phyloP scores from a whole-genome alignment of 108 stramenopile genomes.

The Aurantiochytrium sp. region DNA sequence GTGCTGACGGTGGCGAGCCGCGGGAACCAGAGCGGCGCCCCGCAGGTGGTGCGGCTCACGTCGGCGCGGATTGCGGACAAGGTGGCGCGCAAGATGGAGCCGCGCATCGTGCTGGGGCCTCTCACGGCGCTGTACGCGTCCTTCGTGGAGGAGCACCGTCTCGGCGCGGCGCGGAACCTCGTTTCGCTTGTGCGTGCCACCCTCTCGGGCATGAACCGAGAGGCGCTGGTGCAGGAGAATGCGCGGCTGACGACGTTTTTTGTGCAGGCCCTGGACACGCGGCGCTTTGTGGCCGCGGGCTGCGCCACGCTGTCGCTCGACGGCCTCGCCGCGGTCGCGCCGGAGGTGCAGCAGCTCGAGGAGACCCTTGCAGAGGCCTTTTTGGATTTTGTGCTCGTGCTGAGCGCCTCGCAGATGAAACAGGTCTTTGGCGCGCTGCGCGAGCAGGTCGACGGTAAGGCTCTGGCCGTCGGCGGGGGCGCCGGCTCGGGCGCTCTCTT shows the following conservation, averaged over 20 bases:
- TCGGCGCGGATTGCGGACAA: neutral
- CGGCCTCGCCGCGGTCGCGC: neutral
- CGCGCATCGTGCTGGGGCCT: neutral
- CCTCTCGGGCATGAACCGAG: neutral
- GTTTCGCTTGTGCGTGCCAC: neutral
- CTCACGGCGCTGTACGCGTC: neutral
- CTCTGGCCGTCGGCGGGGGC: neutral
- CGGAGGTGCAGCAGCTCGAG: neutral
- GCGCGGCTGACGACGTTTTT: neutral
- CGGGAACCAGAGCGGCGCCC: neutral
- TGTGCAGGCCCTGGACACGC: neutral
- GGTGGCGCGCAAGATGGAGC: neutral
- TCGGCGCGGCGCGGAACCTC: neutral
- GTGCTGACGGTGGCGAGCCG: neutral
- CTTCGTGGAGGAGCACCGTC: neutral
- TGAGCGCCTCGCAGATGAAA: conserved; percentile 5
- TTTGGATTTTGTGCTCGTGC: neutral
- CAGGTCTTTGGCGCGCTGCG: neutral
- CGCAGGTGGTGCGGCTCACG: neutral
- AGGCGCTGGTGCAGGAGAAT: neutral
- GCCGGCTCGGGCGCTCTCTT: conserved; percentile 12
- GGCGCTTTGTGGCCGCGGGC: neutral
- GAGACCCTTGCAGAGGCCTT: neutral
- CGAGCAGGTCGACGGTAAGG: neutral
- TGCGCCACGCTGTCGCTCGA: neutral